Conservation (phyloP, 2,329 filamentous ascomycete species). For the Trichoderma hamatum region DNA sequence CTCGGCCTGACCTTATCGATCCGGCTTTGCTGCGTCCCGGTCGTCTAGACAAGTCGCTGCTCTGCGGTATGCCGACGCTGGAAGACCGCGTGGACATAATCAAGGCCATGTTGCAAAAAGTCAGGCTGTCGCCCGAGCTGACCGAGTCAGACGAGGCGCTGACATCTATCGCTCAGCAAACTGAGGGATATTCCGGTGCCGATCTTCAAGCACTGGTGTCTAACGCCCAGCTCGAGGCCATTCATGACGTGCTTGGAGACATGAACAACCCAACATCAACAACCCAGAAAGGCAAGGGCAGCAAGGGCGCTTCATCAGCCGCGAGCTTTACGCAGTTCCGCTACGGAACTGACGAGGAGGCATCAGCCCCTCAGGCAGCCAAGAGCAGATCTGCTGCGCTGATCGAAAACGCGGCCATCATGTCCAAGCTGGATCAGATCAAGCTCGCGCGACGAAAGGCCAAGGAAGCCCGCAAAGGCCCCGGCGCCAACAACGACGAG, state of each 20-base stretch:
- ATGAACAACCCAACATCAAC: conserved; percentile 52
- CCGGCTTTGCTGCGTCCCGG: conserved; percentile 89
- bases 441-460: conserved; percentile 65
- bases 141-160: conserved; percentile 59
- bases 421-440: conserved; percentile 79
- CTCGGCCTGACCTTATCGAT: conserved; percentile 91
- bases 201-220: conserved; percentile 94
- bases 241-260: conserved; percentile 81
- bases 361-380: conserved; percentile 46
- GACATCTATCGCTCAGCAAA: conserved; percentile 74
- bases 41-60: conserved; percentile 86
- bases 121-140: conserved; percentile 72
- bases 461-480: conserved; percentile 40
- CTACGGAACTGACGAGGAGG: conserved; percentile 65
- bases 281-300: conserved; percentile 41
- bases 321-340: conserved; percentile 80
- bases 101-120: conserved; percentile 77
- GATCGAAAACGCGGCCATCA: conserved; percentile 77
- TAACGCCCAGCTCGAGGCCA: conserved; percentile 95
- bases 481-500: conserved; percentile 34
- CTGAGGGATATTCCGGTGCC: conserved; percentile 89
- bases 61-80: conserved; percentile 83
- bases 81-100: conserved; percentile 90
- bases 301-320: conserved; percentile 40
- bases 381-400: conserved; percentile 58